A percentile compares a stretch with the other conserved stretches of the same genome.
Evolutionary conservation across 208 protist genomes (phyloP).

Genomic region (Phytomonas sp.): DNA sequence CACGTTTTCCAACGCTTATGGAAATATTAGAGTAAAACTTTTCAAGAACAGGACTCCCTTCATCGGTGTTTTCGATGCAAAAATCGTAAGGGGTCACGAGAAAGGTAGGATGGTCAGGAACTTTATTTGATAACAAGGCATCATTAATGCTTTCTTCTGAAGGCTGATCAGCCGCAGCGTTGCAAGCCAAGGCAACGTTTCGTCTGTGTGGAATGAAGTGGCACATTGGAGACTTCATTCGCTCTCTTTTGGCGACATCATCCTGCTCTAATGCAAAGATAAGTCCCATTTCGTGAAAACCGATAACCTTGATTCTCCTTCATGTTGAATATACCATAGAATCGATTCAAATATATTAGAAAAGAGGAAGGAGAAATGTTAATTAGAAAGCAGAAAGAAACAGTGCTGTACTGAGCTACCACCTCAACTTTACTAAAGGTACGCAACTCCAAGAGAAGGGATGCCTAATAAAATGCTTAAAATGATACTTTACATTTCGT

Average conservation of each 20-base stretch:
- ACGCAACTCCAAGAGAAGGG: not conserved
- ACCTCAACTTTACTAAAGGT: not conserved
- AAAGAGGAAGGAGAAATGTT: not conserved
- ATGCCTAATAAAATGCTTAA: not conserved
- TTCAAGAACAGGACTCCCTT: constrained; percentile 12
- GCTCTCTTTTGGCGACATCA: not conserved
- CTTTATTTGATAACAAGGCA: constrained; percentile 7
- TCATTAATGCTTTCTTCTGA: constrained; percentile 3
- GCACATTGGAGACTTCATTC: not conserved
- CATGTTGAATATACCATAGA: not conserved
- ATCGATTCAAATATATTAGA: constrained; percentile 1
- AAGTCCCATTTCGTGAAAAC: constrained; percentile 14
- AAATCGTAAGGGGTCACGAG: constrained; percentile 65
- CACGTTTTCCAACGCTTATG: constrained; percentile 45
- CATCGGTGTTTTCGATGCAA: constrained; percentile 33
- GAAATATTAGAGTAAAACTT: constrained; percentile 21
- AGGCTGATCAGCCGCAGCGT: not conserved
- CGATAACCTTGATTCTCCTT: not conserved
- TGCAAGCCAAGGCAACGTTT: constrained; percentile 16
- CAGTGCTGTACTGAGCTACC: not conserved
- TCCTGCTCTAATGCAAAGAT: constrained; percentile 16
- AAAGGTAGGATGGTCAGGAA: constrained; percentile 28
- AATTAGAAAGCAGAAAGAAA: constrained; percentile 4
- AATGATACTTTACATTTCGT: not conserved
- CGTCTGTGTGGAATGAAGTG: constrained; percentile 9